A percentile compares a stretch with the other conserved stretches of the same genome.
These are phyloP conservation scores for Phaseolus coccineus DNA, from an alignment of 331 rosid genomes.

Conservation along the genomic window DNA sequence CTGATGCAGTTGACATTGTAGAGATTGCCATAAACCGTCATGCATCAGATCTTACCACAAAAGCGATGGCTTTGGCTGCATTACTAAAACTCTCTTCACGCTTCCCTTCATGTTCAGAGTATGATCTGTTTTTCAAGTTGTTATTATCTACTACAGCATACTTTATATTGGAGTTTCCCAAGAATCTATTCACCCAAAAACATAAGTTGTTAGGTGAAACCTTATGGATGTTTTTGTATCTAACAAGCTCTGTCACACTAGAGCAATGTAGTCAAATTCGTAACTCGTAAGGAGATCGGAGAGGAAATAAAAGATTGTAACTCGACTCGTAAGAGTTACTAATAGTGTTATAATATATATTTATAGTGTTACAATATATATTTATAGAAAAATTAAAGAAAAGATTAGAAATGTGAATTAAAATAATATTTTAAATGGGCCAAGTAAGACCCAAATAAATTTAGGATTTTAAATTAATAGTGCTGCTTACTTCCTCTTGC, in stretches of 20 bases:
- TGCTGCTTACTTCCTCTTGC: too few relatives aligned
- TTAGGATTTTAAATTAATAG: too few relatives aligned
- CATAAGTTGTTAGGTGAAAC: slow-evolving; percentile 10
- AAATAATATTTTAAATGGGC: too few relatives aligned
- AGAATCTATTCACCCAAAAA: neutral
- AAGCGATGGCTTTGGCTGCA: slow-evolving; percentile 92
- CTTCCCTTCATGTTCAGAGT: slow-evolving; percentile 96
- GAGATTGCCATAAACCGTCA: slow-evolving; percentile 80
- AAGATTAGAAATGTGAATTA: too few relatives aligned
- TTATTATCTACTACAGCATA: slow-evolving; percentile 17
- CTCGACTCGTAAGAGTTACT: too few relatives aligned
- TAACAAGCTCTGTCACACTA: neutral
- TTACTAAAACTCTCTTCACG: slow-evolving; percentile 95
- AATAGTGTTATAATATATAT: too few relatives aligned
- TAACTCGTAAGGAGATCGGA: too few relatives aligned
- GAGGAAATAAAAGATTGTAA: too few relatives aligned
- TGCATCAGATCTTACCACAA: slow-evolving; percentile 79
- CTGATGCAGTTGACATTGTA: slow-evolving; percentile 80
- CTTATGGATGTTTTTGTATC: slow-evolving; percentile 15
- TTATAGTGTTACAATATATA: too few relatives aligned
- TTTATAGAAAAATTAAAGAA: too few relatives aligned
- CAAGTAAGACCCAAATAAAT: too few relatives aligned
- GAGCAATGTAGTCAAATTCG: too few relatives aligned
- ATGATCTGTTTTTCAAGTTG: slow-evolving; percentile 43
- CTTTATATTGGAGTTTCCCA: slow-evolving; percentile 14